Conservation (phyloP, 495 filamentous ascomycete species). For the Aspergillus wentii region DNA sequence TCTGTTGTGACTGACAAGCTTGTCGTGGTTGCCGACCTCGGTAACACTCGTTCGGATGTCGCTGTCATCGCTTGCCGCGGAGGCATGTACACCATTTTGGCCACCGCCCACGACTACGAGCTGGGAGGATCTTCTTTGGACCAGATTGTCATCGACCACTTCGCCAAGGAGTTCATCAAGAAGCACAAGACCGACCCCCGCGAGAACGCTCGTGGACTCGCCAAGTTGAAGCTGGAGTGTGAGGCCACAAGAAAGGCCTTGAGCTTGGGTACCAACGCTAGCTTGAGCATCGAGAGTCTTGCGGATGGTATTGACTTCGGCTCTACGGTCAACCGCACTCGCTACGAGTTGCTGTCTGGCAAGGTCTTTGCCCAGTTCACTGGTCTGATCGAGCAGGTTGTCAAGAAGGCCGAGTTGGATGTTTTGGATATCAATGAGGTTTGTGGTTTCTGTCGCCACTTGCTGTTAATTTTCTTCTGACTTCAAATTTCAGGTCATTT, state of each 20-base stretch:
- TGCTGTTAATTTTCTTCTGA: neutral
- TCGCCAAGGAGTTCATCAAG: conserved; percentile 97
- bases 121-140: conserved; percentile 78
- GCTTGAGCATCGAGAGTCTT: conserved; percentile 84
- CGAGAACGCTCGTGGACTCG: conserved; percentile 70
- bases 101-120: conserved; percentile 92
- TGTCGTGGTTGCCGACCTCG: conserved; percentile 86
- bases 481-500: conserved; percentile 56
- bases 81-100: conserved; percentile 93
- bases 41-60: conserved; percentile 88
- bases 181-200: conserved; percentile 87
- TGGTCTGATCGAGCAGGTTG: conserved; percentile 71
- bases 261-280: conserved; percentile 79
- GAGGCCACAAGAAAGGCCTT: conserved; percentile 88
- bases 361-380: conserved; percentile 85
- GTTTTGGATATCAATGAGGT: conserved; percentile 87
- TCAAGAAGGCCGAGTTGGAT: conserved; percentile 91
- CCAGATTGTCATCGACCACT: conserved; percentile 87
- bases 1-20: conserved; percentile 75
- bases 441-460: conserved; percentile 2
- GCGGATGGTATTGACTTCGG: conserved; percentile 85
- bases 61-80: conserved; percentile 85
- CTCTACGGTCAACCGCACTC: conserved; percentile 84
- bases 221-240: conserved; percentile 88
- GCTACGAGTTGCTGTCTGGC: conserved; percentile 83